Evolutionary conservation across 805 yeast species (phyloP).

Genomic region (Metschnikowia lachancei): DNA sequence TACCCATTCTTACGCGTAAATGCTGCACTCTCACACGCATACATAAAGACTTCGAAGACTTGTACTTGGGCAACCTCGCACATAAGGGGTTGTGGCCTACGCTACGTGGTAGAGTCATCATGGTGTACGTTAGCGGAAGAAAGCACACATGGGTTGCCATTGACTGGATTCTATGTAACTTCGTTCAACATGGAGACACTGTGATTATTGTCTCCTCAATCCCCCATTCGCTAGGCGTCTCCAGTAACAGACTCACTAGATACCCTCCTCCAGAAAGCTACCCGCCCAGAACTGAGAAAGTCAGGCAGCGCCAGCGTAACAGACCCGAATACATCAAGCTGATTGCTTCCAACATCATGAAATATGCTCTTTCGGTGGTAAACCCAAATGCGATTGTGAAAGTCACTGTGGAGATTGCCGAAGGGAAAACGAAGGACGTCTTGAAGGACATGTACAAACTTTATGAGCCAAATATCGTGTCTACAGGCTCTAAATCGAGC

Average conservation of each 20-base stretch:
- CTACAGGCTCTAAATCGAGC: constrained; percentile 54
- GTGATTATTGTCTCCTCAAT: constrained; percentile 60
- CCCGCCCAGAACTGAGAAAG: constrained; percentile 25
- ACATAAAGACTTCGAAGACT: constrained; percentile 47
- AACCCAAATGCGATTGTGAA: constrained; percentile 47
- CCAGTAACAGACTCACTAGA: constrained; percentile 9
- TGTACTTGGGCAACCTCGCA: constrained; percentile 40
- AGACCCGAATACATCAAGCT: constrained; percentile 48
- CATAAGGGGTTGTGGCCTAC: constrained; percentile 33
- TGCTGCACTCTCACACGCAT: constrained; percentile 46
- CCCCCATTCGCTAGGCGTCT: constrained; percentile 18
- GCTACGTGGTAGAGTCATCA: constrained; percentile 51
- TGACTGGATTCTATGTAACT: constrained; percentile 60
- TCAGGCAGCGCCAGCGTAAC: constrained; percentile 37
- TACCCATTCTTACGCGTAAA: constrained; percentile 39
- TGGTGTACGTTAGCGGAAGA: constrained; percentile 68
- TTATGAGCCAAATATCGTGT: constrained; percentile 59
- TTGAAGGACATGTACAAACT: constrained; percentile 58
- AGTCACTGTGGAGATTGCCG: constrained; percentile 58
- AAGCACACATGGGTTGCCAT: constrained; percentile 80
- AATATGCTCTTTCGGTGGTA: constrained; percentile 47
- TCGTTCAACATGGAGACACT: constrained; percentile 64
- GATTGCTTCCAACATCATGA: constrained; percentile 50
- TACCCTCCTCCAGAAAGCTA: constrained; percentile 20
- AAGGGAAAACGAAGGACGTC: constrained; percentile 55